phyloP scores from a whole-genome alignment of 2,329 filamentous ascomycete species.

The Pestalotiopsis sp. region DNA sequence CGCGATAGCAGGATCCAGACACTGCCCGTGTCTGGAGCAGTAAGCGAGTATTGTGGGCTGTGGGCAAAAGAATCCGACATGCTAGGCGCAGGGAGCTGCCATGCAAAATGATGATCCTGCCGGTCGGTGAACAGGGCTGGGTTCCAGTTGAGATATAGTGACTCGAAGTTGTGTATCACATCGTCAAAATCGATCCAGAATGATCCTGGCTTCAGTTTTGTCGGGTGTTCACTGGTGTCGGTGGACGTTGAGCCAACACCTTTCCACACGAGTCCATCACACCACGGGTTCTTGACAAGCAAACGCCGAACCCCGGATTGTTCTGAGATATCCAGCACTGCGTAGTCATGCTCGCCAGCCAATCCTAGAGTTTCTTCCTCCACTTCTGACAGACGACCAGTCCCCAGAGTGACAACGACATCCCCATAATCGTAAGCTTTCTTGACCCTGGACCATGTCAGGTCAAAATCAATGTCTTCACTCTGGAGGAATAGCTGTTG shows the following conservation, averaged over 20 bases:
- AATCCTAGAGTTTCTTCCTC: slow-evolving; percentile 83
- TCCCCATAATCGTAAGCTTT: slow-evolving; percentile 76
- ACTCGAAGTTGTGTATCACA: slow-evolving; percentile 90
- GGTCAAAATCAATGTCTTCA: slow-evolving; percentile 75
- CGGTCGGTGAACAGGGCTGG: slow-evolving; percentile 78
- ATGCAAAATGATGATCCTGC: slow-evolving; percentile 88
- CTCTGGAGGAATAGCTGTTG: slow-evolving; percentile 92
- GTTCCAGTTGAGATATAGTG: slow-evolving; percentile 97
- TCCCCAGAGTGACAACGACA: slow-evolving; percentile 87
- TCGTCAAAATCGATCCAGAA: slow-evolving; percentile 94
- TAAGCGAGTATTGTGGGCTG: slow-evolving; percentile 74
- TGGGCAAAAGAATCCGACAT: slow-evolving; percentile 60
- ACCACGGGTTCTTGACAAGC: slow-evolving; percentile 96
- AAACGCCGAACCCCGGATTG: slow-evolving; percentile 65
- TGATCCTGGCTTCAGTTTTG: slow-evolving; percentile 63
- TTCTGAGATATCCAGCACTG: slow-evolving; percentile 77
- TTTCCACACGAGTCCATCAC: slow-evolving; percentile 76
- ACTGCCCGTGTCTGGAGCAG: slow-evolving; percentile 58
- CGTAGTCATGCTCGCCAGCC: slow-evolving; percentile 91
- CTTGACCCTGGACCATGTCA: slow-evolving; percentile 78
- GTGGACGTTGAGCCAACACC: slow-evolving; percentile 45
- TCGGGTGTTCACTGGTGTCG: slow-evolving; percentile 25
- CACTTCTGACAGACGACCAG: slow-evolving; percentile 74
- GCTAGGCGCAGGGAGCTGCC: slow-evolving; percentile 61
- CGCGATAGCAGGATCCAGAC: slow-evolving; percentile 87